Conservation (phyloP, 1,284 basidiomycete genomes). For the Fomitopsis betulina region DNA sequence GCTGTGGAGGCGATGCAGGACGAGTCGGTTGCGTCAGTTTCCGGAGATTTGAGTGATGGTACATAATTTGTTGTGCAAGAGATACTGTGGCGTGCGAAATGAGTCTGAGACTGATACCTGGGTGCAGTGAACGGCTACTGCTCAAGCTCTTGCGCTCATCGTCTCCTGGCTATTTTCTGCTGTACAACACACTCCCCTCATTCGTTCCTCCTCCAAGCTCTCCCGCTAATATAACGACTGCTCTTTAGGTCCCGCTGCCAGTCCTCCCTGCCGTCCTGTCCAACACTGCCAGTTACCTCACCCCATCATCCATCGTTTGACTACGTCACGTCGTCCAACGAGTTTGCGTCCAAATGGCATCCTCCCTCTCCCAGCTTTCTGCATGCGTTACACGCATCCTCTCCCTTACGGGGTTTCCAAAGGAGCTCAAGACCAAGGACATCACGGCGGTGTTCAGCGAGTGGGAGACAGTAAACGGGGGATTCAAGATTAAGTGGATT, state of each 20-base stretch:
- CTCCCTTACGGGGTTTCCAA: slow-evolving; percentile 85
- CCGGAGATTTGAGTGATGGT: background rate
- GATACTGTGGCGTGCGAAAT: slow-evolving; percentile 9
- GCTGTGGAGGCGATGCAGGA: background rate
- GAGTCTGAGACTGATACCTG: slow-evolving; percentile 1
- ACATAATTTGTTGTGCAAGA: background rate
- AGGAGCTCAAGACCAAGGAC: slow-evolving; percentile 96
- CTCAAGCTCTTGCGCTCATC: slow-evolving; percentile 14
- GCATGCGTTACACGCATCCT: slow-evolving; percentile 96
- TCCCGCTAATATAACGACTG: slow-evolving; percentile 23
- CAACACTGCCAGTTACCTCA: slow-evolving; percentile 9
- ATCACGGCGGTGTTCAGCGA: slow-evolving; percentile 89
- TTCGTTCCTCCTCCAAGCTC: slow-evolving; percentile 23
- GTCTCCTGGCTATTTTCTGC: slow-evolving; percentile 21
- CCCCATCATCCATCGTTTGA: slow-evolving; percentile 12
- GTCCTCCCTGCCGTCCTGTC: slow-evolving; percentile 16
- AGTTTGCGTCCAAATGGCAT: slow-evolving; percentile 28
- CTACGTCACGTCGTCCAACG: slow-evolving; percentile 6
- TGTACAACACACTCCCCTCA: slow-evolving; percentile 30
- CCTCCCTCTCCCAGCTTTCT: slow-evolving; percentile 75
- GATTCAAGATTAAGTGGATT: slow-evolving; percentile 98
- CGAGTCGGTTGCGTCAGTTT: background rate
- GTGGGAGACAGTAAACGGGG: slow-evolving; percentile 84
- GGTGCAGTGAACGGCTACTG: background rate
- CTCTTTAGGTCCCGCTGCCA: slow-evolving; percentile 20